These are phyloP conservation scores for Aphanocladium album DNA, from an alignment of 2,329 filamentous ascomycete genomes.

Conservation along the genomic window DNA sequence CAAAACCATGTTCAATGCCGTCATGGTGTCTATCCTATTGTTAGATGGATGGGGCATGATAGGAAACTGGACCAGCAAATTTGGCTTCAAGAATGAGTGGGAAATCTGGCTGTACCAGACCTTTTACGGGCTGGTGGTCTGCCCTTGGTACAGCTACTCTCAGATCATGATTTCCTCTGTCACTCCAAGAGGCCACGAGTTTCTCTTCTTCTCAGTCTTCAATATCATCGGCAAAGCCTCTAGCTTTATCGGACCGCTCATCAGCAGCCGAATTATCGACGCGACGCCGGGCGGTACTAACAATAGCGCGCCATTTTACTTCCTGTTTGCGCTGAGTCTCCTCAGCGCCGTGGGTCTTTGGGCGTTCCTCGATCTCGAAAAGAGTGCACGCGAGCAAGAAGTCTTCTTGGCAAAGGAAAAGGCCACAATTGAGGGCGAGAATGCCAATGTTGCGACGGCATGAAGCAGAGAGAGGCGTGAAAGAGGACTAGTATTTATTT, in stretches of 20 bases:
- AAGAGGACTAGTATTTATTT: background rate
- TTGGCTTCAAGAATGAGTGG: constrained; percentile 42
- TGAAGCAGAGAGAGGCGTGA: constrained; percentile 1
- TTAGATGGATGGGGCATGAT: constrained; percentile 48
- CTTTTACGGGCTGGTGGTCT: constrained; percentile 62
- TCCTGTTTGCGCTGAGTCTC: constrained; percentile 54
- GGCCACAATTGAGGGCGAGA: constrained; percentile 14
- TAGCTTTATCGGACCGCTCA: constrained; percentile 62
- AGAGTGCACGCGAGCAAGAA: constrained; percentile 55
- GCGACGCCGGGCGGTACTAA: constrained; percentile 48
- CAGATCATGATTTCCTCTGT: constrained; percentile 69
- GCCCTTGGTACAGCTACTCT: constrained; percentile 66
- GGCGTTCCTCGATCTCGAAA: constrained; percentile 54
- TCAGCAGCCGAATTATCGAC: constrained; percentile 66
- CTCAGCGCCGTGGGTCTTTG: constrained; percentile 49
- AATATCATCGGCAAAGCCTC: constrained; percentile 65
- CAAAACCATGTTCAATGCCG: constrained; percentile 64
- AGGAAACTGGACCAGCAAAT: constrained; percentile 39
- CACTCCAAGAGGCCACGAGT: constrained; percentile 62
- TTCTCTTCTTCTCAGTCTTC: constrained; percentile 66
- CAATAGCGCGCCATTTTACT: constrained; percentile 61
- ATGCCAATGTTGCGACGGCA: background rate
- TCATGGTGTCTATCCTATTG: constrained; percentile 57
- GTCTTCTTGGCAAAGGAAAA: constrained; percentile 41
- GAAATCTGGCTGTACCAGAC: constrained; percentile 42